Evolutionary conservation across 2,329 filamentous ascomycete genomes (phyloP).

Genomic region (Scleromitrula shiraiana): DNA sequence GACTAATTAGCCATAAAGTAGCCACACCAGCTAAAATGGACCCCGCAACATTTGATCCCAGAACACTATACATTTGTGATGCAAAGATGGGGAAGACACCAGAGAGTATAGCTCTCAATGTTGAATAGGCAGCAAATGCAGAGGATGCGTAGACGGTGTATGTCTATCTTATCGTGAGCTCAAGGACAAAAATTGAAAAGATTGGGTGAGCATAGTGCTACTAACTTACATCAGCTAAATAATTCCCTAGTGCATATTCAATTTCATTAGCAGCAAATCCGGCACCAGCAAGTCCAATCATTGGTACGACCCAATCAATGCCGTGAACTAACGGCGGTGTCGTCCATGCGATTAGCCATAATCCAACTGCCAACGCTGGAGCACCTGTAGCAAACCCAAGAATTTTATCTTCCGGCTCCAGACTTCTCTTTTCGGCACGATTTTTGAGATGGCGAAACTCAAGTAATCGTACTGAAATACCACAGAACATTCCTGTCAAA

Average conservation of each 20-base stretch:
- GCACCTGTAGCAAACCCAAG: conserved; percentile 39
- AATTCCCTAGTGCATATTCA: conserved; percentile 33
- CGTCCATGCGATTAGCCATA: conserved; percentile 41
- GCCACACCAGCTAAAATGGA: conserved; percentile 35
- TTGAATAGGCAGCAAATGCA: conserved; percentile 35
- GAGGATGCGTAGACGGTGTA: conserved; percentile 38
- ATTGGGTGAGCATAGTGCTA: neutral
- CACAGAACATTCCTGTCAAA: conserved; percentile 33
- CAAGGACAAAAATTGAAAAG: neutral
- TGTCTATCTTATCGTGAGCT: conserved; percentile 13
- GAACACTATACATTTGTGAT: conserved; percentile 32
- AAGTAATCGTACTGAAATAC: conserved; percentile 36
- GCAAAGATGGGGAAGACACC: conserved; percentile 36
- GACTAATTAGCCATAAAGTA: conserved; percentile 34
- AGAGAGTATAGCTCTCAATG: conserved; percentile 33
- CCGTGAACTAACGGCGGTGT: conserved; percentile 33
- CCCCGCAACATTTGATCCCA: conserved; percentile 35
- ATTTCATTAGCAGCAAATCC: conserved; percentile 42
- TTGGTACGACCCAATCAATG: conserved; percentile 34
- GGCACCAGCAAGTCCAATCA: conserved; percentile 35
- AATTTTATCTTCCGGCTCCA: conserved; percentile 40
- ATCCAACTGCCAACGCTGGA: conserved; percentile 35
- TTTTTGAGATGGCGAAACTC: conserved; percentile 31
- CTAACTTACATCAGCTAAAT: conserved; percentile 33
- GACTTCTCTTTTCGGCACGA: conserved; percentile 4